Evolutionary conservation across 345 rosid species (phyloP), one percentile per base, ranked within the genome.

Genomic region (Iberis pinnata): DNA sequence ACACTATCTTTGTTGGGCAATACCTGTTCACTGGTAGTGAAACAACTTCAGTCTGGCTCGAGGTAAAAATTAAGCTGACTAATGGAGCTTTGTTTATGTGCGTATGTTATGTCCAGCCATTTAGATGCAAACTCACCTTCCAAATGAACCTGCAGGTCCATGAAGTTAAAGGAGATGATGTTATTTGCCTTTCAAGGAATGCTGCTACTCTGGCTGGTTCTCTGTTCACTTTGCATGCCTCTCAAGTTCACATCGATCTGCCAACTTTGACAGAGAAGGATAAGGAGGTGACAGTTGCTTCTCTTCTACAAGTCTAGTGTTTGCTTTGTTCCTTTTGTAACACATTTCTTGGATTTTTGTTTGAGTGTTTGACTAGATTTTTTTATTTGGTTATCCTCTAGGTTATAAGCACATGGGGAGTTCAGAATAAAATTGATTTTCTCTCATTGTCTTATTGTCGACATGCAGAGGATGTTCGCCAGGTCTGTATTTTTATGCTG

Each of bases 21-120:
- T 85, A 92, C 80, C 71, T 88, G 27, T 92, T 92, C 77, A 85
- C 98, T 36, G 96, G 98, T 44, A 88, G 95, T 73, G 98, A 92
- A 76, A 85, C 96, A 48, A 88, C 96, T 58, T 88, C 98, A 41
- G 98, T 85, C 1, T 92, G 95, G 96, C 84, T 85, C 46, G 98
- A 92, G 98, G 96, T 88, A 69, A 65, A 36, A 18, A 19, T 24
- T 1, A 38, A 51, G 53, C 48, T 42, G 6, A 19, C 7, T 0
- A 43, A 38, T 49, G 25, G 25, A n/a, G 1, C 1, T 44, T 38
- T 44, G 17, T 5, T 44, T 19, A 47, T 50, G 3, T 43, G n/a
- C 19, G 10, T 56, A 1, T 38, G 16, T 38, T 15, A 19, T 24
- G n/a, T 67, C 31, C 37, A 12, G 49, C 18, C 3, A 1, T 18